These are phyloP conservation scores for Pythium chondricola DNA, from an alignment of 352 stramenopile species.

Conservation along the genomic window DNA sequence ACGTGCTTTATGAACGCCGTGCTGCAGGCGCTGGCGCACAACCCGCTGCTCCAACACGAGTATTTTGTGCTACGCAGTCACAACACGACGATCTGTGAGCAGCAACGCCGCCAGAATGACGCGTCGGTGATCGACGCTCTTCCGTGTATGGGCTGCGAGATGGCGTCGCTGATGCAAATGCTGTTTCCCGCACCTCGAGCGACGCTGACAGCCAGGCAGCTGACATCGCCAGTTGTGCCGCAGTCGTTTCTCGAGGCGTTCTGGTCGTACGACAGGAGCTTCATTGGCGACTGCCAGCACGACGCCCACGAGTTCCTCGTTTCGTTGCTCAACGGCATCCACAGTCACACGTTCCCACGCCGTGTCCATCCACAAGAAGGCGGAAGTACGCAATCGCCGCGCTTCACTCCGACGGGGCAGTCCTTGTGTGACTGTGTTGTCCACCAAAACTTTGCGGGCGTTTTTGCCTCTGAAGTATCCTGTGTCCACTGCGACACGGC, in stretches of 20 bases:
- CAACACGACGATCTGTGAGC: constrained; percentile 57
- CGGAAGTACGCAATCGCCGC: constrained; percentile 32
- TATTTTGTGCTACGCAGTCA: constrained; percentile 60
- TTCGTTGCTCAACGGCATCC: constrained; percentile 50
- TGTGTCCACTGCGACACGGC: constrained; percentile 46
- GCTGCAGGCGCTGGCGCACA: constrained; percentile 65
- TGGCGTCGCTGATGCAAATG: constrained; percentile 23
- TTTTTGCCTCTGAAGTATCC: constrained; percentile 48
- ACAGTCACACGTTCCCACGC: constrained; percentile 48
- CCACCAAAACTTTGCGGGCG: constrained; percentile 65
- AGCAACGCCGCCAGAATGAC: constrained; percentile 31
- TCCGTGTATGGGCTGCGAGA: constrained; percentile 53
- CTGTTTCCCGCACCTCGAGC: constrained; percentile 20
- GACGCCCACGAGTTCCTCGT: constrained; percentile 76
- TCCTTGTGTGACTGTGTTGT: constrained; percentile 67
- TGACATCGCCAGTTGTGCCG: constrained; percentile 44
- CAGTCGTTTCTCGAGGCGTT: constrained; percentile 57
- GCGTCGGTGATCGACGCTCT: neutral
- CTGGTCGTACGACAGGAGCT: constrained; percentile 44
- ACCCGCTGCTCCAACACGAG: constrained; percentile 61
- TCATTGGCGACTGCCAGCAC: constrained; percentile 60
- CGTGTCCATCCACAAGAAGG: neutral
- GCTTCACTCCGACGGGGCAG: constrained; percentile 47
- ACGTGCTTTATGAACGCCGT: constrained; percentile 84
- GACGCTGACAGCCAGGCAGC: constrained; percentile 13